Conservation (phyloP, 805 yeast genomes). For the Yamadazyma kitorensis region DNA sequence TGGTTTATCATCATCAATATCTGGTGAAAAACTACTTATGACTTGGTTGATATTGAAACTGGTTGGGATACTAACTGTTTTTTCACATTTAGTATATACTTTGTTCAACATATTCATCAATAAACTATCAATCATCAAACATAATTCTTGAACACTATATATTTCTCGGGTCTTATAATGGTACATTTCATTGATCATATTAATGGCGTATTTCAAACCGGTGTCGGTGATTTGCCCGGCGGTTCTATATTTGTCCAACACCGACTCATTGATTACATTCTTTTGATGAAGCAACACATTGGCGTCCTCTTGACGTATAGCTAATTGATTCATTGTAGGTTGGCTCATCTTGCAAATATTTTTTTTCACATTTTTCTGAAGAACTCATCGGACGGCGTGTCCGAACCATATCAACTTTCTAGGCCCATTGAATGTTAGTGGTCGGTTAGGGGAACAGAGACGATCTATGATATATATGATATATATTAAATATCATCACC, state of each 20-base stretch:
- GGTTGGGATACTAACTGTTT: conserved; percentile 92
- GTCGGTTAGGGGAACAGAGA: no score
- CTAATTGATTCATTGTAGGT: conserved; percentile 49
- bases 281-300: conserved; percentile 69
- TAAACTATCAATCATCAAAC: conserved; percentile 79
- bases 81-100: conserved; percentile 69
- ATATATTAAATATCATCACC: no score
- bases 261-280: conserved; percentile 59
- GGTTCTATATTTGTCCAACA: conserved; percentile 76
- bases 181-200: conserved; percentile 70
- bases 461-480: no score
- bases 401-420: no score
- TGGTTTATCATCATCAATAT: conserved; percentile 57
- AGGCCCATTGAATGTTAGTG: no score
- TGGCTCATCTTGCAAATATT: not conserved
- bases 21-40: conserved; percentile 81
- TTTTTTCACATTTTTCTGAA: not conserved
- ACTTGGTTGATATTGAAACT: conserved; percentile 81
- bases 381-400: not conserved
- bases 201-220: conserved; percentile 61
- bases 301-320: conserved; percentile 71
- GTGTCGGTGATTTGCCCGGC: conserved; percentile 92
- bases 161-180: conserved; percentile 48
- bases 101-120: conserved; percentile 56
- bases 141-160: conserved; percentile 64